These are phyloP conservation scores for Trichophyton mentagrophytes DNA, from an alignment of 2,329 filamentous ascomycete genomes.

Conservation along the genomic window DNA sequence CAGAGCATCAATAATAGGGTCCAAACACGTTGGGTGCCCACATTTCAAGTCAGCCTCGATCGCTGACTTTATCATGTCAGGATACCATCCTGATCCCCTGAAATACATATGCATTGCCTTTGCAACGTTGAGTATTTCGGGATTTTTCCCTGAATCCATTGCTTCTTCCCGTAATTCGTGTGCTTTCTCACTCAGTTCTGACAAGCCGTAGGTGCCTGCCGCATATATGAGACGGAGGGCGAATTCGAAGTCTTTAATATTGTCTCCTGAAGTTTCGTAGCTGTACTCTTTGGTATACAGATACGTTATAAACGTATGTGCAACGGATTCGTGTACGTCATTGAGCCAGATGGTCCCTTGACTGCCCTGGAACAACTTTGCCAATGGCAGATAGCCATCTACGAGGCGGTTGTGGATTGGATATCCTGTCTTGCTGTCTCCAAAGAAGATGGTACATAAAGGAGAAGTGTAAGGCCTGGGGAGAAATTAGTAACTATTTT, in stretches of 20 bases:
- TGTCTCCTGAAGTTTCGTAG: background rate
- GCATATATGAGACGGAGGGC: background rate
- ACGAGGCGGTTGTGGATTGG: background rate
- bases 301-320: background rate
- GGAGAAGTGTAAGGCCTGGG: background rate
- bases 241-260: background rate
- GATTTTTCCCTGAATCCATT: background rate
- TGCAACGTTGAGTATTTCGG: background rate
- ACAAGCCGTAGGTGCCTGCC: background rate
- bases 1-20: background rate
- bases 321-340: background rate
- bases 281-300: background rate
- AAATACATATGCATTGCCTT: background rate
- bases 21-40: background rate
- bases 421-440: background rate
- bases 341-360: background rate
- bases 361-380: background rate
- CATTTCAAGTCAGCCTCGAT: background rate
- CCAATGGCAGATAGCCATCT: background rate
- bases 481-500: background rate
- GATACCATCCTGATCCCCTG: background rate
- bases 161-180: background rate
- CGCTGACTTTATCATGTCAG: background rate
- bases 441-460: background rate
- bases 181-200: background rate